Evolutionary conservation across 2,329 filamentous ascomycete genomes (phyloP).

Genomic region (Anthostomella pinea): DNA sequence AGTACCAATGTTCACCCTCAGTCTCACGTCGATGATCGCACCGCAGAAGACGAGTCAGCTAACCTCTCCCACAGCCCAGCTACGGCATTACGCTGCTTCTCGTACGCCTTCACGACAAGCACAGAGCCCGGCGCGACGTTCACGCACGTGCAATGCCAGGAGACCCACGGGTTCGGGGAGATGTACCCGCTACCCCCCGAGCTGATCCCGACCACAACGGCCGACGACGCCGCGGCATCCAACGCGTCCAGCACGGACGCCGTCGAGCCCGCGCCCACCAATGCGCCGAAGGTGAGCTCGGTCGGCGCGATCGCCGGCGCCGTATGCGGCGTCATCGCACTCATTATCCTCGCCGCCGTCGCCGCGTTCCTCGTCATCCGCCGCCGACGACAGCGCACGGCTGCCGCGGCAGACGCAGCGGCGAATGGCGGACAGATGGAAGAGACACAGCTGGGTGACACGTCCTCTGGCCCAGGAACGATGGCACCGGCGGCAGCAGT

Average conservation of each 20-base stretch:
- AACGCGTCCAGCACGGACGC: too few species aligned
- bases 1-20: slow-evolving; percentile 11
- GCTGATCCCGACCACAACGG: slow-evolving; percentile 13
- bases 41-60: background rate
- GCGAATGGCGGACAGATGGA: background rate
- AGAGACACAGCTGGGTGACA: slow-evolving; percentile 3
- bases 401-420: background rate
- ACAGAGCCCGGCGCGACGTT: slow-evolving; percentile 19
- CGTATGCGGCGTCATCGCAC: slow-evolving; percentile 18
- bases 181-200: slow-evolving; percentile 28
- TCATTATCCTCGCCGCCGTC: slow-evolving; percentile 15
- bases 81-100: slow-evolving; percentile 23
- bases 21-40: background rate
- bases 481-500: slow-evolving; percentile 1
- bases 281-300: too few species aligned
- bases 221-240: slow-evolving; percentile 2
- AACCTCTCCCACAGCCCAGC: slow-evolving; percentile 13
- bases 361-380: slow-evolving; percentile 12
- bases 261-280: too few species aligned
- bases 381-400: slow-evolving; percentile 6
- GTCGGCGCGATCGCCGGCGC: slow-evolving; percentile 22
- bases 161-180: slow-evolving; percentile 21
- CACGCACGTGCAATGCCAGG: slow-evolving; percentile 26
- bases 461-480: slow-evolving; percentile 6
- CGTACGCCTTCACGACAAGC: slow-evolving; percentile 24